Base-by-base conservation (phyloP, 768 basidiomycete genomes). In the Dioszegia hungarica region DNA sequence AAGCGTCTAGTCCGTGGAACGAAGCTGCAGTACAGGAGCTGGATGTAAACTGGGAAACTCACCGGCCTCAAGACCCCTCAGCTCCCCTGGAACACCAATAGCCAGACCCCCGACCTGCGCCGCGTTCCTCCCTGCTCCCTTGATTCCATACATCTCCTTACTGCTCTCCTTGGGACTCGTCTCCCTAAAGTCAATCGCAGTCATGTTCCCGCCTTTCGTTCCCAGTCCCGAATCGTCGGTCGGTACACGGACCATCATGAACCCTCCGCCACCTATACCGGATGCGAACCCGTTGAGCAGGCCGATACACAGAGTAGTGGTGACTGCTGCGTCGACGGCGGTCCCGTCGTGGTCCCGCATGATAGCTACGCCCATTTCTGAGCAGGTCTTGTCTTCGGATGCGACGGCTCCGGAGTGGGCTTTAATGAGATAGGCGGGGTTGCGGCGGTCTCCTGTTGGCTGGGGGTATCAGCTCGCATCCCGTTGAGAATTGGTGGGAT, bases 61-160 rank as follows among this genome's bases (percentile, higher is more conserved):
- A 72, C 70, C 70, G 71, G 86, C 87, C 72, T 86, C 84, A 29
- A 97, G 81, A 10, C 93, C 95, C 22, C 86, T 82, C 43, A 98
- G 73, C 77, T 98, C 93, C 9, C 93, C 88, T 0, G 95, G 95
- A 0, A 95, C 86, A 22, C 83, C 93, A n/a, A 94, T 83, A 5
- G 90, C 75, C 52, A 97, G 78, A 3, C 95, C 93, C 3, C 95
- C 94, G 55, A 80, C 84, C 56, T 66, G 79, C 17, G 90, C 80
- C 2, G 79, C 77, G 5, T 55, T 45, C 40, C 64, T 57, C 3
- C 73, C 61, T 2, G 87, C 79, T 39, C 84, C 73, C 12, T 80
- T 76, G 0, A 31, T 77, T 66, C 69, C 65, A 76, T 84, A 97
- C 92, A 97, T 97, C 4, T 84, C 84, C 37, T 79, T 74, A 68